Conservation (phyloP, 2,329 filamentous ascomycete species). For the Thelonectria discophora region DNA sequence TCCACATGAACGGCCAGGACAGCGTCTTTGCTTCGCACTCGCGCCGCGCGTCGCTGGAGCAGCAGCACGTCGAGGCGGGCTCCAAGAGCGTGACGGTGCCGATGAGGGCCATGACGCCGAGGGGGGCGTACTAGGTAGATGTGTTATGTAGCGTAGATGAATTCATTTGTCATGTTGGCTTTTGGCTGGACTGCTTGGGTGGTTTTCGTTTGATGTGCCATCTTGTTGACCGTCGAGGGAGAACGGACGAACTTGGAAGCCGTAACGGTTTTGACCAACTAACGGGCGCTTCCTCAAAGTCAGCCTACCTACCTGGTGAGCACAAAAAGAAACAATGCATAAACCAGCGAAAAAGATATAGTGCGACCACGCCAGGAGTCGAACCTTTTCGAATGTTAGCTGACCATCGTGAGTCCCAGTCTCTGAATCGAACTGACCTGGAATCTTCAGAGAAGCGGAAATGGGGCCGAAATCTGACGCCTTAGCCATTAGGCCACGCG, state of each 20-base stretch:
- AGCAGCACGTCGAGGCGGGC: not conserved
- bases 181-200: no score
- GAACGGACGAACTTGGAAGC: no score
- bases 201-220: no score
- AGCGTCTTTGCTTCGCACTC: not conserved
- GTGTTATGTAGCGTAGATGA: no score
- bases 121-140: not conserved
- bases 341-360: conserved; percentile 10
- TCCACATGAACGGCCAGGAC: not conserved
- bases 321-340: conserved; percentile 9
- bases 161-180: no score
- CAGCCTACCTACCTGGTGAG: no score
- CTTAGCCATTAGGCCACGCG: conserved; percentile 40
- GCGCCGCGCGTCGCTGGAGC: not conserved
- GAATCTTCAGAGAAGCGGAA: conserved; percentile 37
- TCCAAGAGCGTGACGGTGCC: not conserved
- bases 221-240: no score
- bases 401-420: not conserved
- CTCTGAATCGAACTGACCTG: conserved; percentile 13
- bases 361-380: conserved; percentile 39
- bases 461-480: conserved; percentile 36
- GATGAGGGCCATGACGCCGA: not conserved
- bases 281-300: no score
- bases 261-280: no score
- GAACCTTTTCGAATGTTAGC: conserved; percentile 16